These are phyloP conservation scores for Teratosphaeriaceae sp. DNA, from an alignment of 2,329 filamentous ascomycete species.

Conservation along the genomic window DNA sequence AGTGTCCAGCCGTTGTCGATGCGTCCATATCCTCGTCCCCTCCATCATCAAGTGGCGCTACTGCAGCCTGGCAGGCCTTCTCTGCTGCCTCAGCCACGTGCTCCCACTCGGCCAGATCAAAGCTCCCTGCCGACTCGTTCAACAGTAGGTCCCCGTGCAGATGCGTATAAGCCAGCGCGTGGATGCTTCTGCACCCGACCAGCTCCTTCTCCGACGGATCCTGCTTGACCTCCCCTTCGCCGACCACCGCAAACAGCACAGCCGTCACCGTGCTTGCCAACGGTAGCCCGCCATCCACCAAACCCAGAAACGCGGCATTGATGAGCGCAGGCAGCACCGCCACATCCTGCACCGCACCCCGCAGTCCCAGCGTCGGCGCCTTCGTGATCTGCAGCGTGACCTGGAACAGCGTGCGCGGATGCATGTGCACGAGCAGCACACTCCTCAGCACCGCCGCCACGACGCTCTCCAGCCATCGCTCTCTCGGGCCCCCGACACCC, in stretches of 20 bases:
- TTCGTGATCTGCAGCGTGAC: conserved; percentile 65
- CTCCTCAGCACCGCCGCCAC: conserved; percentile 66
- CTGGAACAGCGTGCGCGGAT: conserved; percentile 72
- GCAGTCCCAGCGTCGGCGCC: conserved; percentile 50
- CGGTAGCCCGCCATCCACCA: conserved; percentile 77
- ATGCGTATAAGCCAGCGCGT: conserved; percentile 78
- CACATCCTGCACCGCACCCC: conserved; percentile 53
- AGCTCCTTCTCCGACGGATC: conserved; percentile 60
- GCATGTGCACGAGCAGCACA: conserved; percentile 66
- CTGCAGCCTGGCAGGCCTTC: conserved; percentile 52
- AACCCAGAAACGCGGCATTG: conserved; percentile 68
- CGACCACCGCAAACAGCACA: conserved; percentile 54
- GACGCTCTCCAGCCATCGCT: conserved; percentile 71
- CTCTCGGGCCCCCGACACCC: conserved; percentile 59
- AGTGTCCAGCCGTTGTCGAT: conserved; percentile 26
- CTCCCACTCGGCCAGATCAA: conserved; percentile 71
- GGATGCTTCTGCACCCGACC: conserved; percentile 60
- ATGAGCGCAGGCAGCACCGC: conserved; percentile 73
- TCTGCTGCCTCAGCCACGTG: conserved; percentile 59
- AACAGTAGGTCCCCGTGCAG: conserved; percentile 61
- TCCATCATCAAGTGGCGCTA: conserved; percentile 30
- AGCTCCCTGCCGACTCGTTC: conserved; percentile 74
- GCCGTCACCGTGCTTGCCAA: conserved; percentile 66
- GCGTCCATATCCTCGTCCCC: conserved; percentile 34
- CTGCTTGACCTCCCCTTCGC: conserved; percentile 27